Evolutionary conservation across 306 rosid species (phyloP), one percentile per base, ranked within the genome.

Genomic region (Glycine latifolia): DNA sequence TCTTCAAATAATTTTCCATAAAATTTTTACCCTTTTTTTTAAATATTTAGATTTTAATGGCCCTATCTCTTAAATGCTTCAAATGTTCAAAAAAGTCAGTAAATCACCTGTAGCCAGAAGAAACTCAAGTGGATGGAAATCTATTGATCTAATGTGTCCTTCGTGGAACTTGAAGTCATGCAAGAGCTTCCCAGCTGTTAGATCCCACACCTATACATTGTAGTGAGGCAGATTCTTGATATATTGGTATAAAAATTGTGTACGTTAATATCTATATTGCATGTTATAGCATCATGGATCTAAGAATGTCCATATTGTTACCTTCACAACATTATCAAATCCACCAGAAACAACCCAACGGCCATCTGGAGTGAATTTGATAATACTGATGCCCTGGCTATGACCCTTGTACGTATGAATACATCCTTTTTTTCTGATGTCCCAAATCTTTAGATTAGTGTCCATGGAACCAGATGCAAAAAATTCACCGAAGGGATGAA

Each of bases 271-370:
- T 44, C 77, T 39, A 74, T 3, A 35, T 50, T 71, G 77, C 71
- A 79, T 77, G 79, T 54, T 66, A 78, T 56, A 56, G 72, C 35
- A 17, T 41, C 53, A 53, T 4, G 41, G 59, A 37, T 77, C 49
- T 67, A 67, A 8, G 65, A 67, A 52, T 79, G 54, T 73, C 76
- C 71, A 75, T 69, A 61, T 44, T 69, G 62, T 82, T 87, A 95
- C 99, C 99, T 95, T 95, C 59, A 95, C 98, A 63, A 85, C 96
- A 80, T 88, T 90, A 82, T 95, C 99, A 58, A 91, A 80, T 76
- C 99, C 99, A 79, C 99, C 99, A 85, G 99, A 95, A 73, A 95
- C 99, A 37, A 95, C 99, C 99, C 98, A 95, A 1, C 99, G 99
- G 50, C 99, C 99, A 88, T 95, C 99, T n/a, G 99, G 99, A 59